Conservation (phyloP, 2,329 filamentous ascomycete species). For the Talaromyces sp. region DNA sequence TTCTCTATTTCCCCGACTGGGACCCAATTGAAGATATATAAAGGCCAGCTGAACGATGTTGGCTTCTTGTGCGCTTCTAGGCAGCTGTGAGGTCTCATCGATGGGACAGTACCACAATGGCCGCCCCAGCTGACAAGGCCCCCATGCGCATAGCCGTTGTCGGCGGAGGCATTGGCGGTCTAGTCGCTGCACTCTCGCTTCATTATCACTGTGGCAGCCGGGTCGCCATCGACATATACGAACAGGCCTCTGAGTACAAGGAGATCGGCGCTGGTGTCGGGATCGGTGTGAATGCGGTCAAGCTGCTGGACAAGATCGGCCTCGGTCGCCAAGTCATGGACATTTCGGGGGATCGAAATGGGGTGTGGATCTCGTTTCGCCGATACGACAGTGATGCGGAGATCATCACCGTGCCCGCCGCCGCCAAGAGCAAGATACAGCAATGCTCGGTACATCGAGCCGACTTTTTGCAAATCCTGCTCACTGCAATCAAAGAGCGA, state of each 20-base stretch:
- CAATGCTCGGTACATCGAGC: conserved; percentile 12
- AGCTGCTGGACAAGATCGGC: conserved; percentile 4
- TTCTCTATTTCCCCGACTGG: background rate
- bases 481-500: conserved; percentile 6
- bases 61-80: background rate
- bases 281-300: conserved; percentile 8
- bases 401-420: conserved; percentile 6
- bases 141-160: conserved; percentile 26
- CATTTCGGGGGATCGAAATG: conserved; percentile 5
- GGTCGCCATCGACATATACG: conserved; percentile 17
- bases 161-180: conserved; percentile 37
- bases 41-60: background rate
- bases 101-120: background rate
- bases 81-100: background rate
- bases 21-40: background rate
- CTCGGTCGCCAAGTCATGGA: conserved; percentile 1
- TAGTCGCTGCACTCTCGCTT: conserved; percentile 32
- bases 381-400: conserved; percentile 3
- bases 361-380: conserved; percentile 7
- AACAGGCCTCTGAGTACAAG: conserved; percentile 16
- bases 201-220: conserved; percentile 23
- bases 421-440: background rate
- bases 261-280: conserved; percentile 17
- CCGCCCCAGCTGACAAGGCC: background rate
- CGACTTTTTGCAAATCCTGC: conserved; percentile 10